Evolutionary conservation across 345 rosid genomes (phyloP).

Genomic region (Euclidium syriacum): DNA sequence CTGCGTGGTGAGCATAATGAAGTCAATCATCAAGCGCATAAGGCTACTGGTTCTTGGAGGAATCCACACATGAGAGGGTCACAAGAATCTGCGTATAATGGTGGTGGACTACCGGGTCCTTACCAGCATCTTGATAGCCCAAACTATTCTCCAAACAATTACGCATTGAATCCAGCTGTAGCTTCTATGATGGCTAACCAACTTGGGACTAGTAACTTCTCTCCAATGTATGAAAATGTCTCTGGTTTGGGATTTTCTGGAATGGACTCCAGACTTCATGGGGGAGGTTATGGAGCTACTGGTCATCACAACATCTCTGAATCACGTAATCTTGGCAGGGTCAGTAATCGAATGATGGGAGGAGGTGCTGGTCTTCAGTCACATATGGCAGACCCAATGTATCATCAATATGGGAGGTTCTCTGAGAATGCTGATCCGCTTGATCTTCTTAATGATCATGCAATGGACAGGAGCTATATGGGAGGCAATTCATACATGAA

Average conservation of each 20-base stretch:
- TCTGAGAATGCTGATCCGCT: constrained; percentile 48
- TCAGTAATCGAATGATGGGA: constrained; percentile 43
- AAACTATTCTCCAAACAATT: constrained; percentile 47
- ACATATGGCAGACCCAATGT: constrained; percentile 57
- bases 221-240: constrained; percentile 68
- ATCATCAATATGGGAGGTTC: constrained; percentile 51
- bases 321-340: constrained; percentile 39
- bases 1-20: constrained; percentile 41
- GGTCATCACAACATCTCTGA: constrained; percentile 52
- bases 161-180: constrained; percentile 51
- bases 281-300: constrained; percentile 43
- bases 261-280: constrained; percentile 60
- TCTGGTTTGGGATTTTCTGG: constrained; percentile 53
- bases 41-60: constrained; percentile 35
- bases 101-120: constrained; percentile 44
- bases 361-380: constrained; percentile 43
- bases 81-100: constrained; percentile 47
- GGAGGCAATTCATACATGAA: constrained; percentile 58
- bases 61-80: constrained; percentile 58
- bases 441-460: constrained; percentile 46
- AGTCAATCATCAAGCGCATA: constrained; percentile 33
- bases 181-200: constrained; percentile 64
- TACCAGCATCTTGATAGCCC: constrained; percentile 46
- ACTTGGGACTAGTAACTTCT: constrained; percentile 47
- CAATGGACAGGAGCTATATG: constrained; percentile 44